Conservation (phyloP, 2,329 filamentous ascomycete genomes). For the Aspergillus neotritici region DNA sequence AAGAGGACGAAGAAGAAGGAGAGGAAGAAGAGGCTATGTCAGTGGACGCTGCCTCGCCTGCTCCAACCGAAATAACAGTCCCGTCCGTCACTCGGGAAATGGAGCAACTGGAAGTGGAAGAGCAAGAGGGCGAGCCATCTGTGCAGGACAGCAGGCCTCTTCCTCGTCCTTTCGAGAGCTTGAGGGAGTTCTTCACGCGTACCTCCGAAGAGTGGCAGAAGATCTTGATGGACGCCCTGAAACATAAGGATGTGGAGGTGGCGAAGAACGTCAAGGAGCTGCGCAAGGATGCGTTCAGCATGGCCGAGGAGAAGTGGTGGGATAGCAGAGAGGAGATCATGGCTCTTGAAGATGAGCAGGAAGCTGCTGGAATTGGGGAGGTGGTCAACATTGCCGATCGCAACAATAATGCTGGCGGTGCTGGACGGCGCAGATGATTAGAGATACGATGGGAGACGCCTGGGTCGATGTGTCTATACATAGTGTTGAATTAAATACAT, state of each 20-base stretch:
- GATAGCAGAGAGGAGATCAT: constrained; percentile 92
- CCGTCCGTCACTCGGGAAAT: constrained; percentile 33
- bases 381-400: constrained; percentile 81
- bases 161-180: constrained; percentile 74
- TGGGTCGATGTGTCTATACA: too few species aligned
- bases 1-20: constrained; percentile 41
- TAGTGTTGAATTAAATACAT: too few species aligned
- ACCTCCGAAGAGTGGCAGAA: constrained; percentile 90
- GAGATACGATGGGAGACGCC: not conserved
- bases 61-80: constrained; percentile 33
- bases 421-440: constrained; percentile 40
- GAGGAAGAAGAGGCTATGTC: constrained; percentile 45
- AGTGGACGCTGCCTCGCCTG: constrained; percentile 32
- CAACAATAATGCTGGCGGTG: constrained; percentile 47
- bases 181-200: constrained; percentile 86
- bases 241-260: constrained; percentile 54
- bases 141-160: constrained; percentile 73
- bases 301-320: constrained; percentile 98
- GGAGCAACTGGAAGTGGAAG: constrained; percentile 35
- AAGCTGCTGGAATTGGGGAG: constrained; percentile 89
- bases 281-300: constrained; percentile 80
- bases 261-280: constrained; percentile 79
- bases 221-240: constrained; percentile 68
- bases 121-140: constrained; percentile 36
- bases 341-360: constrained; percentile 88